phyloP scores from a whole-genome alignment of 768 basidiomycete species.

The Termitomyces sp. region DNA sequence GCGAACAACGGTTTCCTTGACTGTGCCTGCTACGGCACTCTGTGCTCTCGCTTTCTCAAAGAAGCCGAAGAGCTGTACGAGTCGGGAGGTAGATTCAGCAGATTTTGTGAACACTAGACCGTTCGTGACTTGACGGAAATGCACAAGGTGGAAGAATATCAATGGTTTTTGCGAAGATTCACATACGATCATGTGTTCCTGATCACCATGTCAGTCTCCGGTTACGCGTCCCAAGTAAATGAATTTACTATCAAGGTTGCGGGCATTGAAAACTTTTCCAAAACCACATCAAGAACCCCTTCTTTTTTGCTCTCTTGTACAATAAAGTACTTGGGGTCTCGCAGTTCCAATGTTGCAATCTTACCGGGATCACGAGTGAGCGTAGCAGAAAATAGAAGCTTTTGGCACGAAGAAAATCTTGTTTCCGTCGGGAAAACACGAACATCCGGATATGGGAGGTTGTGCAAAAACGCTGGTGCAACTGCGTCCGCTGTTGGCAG shows the following conservation, averaged over 20 bases:
- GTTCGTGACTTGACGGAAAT: slow-evolving; percentile 51
- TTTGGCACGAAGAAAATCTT: slow-evolving; percentile 74
- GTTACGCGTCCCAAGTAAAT: not conserved
- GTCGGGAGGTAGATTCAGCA: slow-evolving; percentile 80
- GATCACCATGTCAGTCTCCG: not conserved
- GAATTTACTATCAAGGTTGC: slow-evolving; percentile 59
- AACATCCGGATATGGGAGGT: slow-evolving; percentile 31
- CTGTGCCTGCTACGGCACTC: slow-evolving; percentile 12
- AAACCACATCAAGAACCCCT: slow-evolving; percentile 46
- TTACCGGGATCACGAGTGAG: slow-evolving; percentile 93
- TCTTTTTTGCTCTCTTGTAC: slow-evolving; percentile 50
- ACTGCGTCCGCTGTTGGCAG: slow-evolving; percentile 42
- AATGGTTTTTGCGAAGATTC: slow-evolving; percentile 81
- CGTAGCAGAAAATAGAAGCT: slow-evolving; percentile 94
- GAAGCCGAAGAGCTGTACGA: slow-evolving; percentile 76
- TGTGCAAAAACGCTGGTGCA: slow-evolving; percentile 52
- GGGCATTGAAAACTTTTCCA: slow-evolving; percentile 82
- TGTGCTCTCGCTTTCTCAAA: slow-evolving; percentile 52
- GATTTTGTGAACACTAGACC: slow-evolving; percentile 97
- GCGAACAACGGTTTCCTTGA: slow-evolving; percentile 36
- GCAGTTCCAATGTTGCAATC: slow-evolving; percentile 73
- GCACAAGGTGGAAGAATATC: slow-evolving; percentile 81
- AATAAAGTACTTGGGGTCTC: slow-evolving; percentile 83
- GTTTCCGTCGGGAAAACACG: slow-evolving; percentile 51
- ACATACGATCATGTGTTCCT: slow-evolving; percentile 88